phyloP scores from a whole-genome alignment of 768 basidiomycete genomes.

The Favolaschia claudopus region DNA sequence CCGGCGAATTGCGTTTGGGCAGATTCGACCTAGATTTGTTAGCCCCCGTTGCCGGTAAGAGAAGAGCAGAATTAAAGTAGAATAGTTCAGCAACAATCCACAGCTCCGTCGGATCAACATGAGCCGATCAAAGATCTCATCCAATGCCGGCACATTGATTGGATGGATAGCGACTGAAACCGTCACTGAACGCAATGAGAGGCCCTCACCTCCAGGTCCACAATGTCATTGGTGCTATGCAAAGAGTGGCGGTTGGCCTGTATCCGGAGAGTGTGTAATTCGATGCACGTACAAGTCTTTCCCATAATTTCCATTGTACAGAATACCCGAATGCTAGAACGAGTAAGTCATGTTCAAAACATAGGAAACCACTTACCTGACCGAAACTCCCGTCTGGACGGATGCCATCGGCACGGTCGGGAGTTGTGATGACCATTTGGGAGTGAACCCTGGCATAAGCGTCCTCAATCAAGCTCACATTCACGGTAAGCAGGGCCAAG shows the following conservation, averaged over 20 bases:
- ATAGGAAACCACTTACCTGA: conserved; percentile 25
- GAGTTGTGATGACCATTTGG: conserved; percentile 59
- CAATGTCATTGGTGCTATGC: conserved; percentile 64
- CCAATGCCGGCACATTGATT: too few species aligned
- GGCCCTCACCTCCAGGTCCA: conserved; percentile 71
- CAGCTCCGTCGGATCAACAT: too few species aligned
- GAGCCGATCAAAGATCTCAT: too few species aligned
- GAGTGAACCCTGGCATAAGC: conserved; percentile 59
- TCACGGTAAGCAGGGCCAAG: conserved; percentile 48
- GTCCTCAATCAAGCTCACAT: conserved; percentile 53
- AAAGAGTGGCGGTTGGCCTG: neutral
- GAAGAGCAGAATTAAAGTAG: too few species aligned
- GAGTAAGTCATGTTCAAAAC: neutral
- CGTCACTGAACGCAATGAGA: too few species aligned
- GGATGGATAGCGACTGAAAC: too few species aligned
- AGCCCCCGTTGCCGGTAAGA: too few species aligned
- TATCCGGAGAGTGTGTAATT: neutral
- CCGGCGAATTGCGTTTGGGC: conserved; percentile 67
- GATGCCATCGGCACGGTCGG: conserved; percentile 66
- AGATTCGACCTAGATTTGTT: too few species aligned
- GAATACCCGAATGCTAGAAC: conserved; percentile 64
- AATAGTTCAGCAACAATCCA: too few species aligned
- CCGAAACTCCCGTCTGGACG: conserved; percentile 59
- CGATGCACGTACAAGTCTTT: conserved; percentile 49
- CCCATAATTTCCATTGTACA: conserved; percentile 79